Evolutionary conservation across 2,329 filamentous ascomycete species (phyloP), one percentile per base, ranked within the genome.

Genomic region (Penicillium sp.): DNA sequence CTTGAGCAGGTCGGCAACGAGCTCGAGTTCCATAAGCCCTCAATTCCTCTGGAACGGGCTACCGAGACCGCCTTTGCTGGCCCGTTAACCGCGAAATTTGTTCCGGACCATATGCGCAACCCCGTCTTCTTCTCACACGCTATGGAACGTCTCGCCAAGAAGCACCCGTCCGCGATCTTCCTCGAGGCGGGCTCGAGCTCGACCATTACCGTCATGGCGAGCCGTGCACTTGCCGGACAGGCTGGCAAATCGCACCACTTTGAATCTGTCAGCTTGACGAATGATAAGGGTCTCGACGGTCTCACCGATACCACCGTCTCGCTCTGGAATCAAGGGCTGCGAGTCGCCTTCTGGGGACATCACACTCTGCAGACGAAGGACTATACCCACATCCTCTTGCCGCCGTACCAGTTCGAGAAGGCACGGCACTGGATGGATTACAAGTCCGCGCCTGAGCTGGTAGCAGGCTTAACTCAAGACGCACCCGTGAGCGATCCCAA

Each of bases 101-200:
- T 76, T 3, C 48, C 73, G 0, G 27, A 27, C 27, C 80, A 83
- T 50, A 74, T 78, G 64, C 61, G 79, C 1, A 42, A 74, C 0
- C 78, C 81, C 0, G 81, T 83, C 0, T 81, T 69, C 62, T 83
- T 83, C 64, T 45, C 70, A 23, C 69, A 80, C 8, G 81, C 78
- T 0, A 55, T 82, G 0, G 64, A 76, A 35, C 63, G 80, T 1
- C 61, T 83, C 0, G 60, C 68, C 0, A 54, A 72, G 8, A 50
- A 68, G 6, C 63, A 69, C 27, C 67, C 70, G 0, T 26, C 46
- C 0, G 66, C 60, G 11, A 60, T 77, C 16, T 81, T 64, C 49
- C 68, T 61, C 0, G 80, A 82, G 54, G 78, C 77, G 0, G 80
- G 80, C 0, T 76, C 74, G 4, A 72, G 65, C 56, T 73, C 73